Evolutionary conservation across 2,329 filamentous ascomycete genomes (phyloP).

Genomic region (Alternaria panax): DNA sequence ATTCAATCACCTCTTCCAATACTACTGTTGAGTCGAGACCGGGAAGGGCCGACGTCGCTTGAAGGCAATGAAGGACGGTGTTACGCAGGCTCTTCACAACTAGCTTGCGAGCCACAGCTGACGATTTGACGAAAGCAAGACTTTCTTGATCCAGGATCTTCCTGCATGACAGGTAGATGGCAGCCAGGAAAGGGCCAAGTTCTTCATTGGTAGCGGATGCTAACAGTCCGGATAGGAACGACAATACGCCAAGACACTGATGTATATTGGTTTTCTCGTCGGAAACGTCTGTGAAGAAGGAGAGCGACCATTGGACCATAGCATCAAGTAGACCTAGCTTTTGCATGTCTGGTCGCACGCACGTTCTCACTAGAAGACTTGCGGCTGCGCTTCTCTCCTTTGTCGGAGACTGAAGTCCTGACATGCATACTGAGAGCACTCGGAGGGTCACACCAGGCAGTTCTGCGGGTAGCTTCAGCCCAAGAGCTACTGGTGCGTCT

Average conservation of each 20-base stretch:
- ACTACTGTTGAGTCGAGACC: constrained; percentile 49
- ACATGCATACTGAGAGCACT: constrained; percentile 73
- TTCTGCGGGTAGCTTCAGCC: constrained; percentile 64
- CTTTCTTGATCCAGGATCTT: constrained; percentile 63
- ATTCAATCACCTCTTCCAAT: constrained; percentile 82
- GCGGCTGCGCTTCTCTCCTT: constrained; percentile 93
- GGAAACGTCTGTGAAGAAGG: constrained; percentile 60
- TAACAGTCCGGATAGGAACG: constrained; percentile 78
- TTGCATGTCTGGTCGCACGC: constrained; percentile 90
- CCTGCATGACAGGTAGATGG: constrained; percentile 72
- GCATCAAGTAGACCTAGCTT: constrained; percentile 71
- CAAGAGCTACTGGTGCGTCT: constrained; percentile 42
- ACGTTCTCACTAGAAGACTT: constrained; percentile 78
- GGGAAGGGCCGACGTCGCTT: constrained; percentile 36
- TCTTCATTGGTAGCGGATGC: constrained; percentile 76
- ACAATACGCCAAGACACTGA: constrained; percentile 77
- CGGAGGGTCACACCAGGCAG: constrained; percentile 75
- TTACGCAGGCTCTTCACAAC: constrained; percentile 85
- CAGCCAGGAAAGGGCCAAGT: constrained; percentile 70
- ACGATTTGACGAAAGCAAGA: constrained; percentile 67
- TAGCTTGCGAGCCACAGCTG: constrained; percentile 81
- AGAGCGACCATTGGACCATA: constrained; percentile 75
- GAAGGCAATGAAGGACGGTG: constrained; percentile 71
- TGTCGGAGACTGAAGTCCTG: constrained; percentile 75
- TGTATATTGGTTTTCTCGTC: constrained; percentile 66